Evolutionary conservation across 805 yeast species (phyloP), one percentile per base, ranked within the genome.

Genomic region (Ogataea polymorpha): DNA sequence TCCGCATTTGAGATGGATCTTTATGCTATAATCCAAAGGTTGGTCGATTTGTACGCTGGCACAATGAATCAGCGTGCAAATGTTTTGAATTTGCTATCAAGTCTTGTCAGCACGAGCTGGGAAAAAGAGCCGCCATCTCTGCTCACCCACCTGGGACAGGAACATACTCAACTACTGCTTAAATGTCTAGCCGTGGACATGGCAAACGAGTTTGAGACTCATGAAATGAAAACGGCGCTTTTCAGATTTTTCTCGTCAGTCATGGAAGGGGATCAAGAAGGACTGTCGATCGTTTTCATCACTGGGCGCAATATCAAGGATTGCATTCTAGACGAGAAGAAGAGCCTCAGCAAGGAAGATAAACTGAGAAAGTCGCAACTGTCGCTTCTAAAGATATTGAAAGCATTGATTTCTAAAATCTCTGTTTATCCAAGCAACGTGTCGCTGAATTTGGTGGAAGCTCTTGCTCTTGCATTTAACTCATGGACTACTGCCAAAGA

Each of bases 91-190:
- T 56, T 88, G 26, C 60, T 87, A 13, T 74, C 82, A 4, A 66
- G 74, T 4, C 58, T 86, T 30, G 79, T 85, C 1, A 69, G 67
- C 31, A 80, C 79, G 0, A 63, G 56, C 2, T 79, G 86, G 82
- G 68, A 68, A 6, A 64, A 66, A 4, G 79, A 76, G 20, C 75
- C 81, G 24, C 95, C 96, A 3, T 88, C 96, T 1, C 64, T 91
- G 35, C 67, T 91, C 28, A 85, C 97, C 0, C 87, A 87, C 57
- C 64, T 91, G 39, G 93, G 95, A 4, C 68, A 74, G n/a, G 68
- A 71, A 14, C 72, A 77, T 49, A 75, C 96, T 0, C 72, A 71
- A 20, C 62, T 77, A 3, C 68, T 91, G 21, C 65, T 86, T 8
- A 67, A 71, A n/a, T 72, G 82, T 1, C 59, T 91, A 21, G 73